Conservation (phyloP, 257 asterid genomes). For the Echium plantagineum region DNA sequence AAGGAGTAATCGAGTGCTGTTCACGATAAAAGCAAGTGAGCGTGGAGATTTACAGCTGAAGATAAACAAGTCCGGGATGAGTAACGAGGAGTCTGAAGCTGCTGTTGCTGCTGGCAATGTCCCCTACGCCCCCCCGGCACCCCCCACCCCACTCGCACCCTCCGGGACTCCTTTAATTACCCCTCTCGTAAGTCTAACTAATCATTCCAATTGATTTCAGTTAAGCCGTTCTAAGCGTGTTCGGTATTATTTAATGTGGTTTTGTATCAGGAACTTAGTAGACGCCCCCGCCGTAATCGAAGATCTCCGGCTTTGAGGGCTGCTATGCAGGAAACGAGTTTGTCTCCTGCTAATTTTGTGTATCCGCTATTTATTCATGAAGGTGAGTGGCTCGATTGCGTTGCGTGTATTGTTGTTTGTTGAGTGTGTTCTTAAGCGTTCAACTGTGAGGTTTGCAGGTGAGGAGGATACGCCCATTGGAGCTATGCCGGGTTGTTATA, state of each 20-base stretch:
- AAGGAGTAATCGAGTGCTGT: conserved; percentile 14
- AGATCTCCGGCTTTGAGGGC: conserved; percentile 57
- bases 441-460: conserved; percentile 35
- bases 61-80: conserved; percentile 31
- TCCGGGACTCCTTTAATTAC: conserved; percentile 56
- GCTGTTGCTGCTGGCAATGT: conserved; percentile 70
- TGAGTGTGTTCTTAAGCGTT: not conserved
- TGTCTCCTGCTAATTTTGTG: conserved; percentile 87
- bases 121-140: conserved; percentile 86
- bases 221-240: too few species aligned
- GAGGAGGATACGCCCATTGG: conserved; percentile 95
- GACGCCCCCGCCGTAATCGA: conserved; percentile 90
- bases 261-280: conserved; percentile 46
- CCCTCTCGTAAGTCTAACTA: conserved; percentile 67
- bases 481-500: conserved; percentile 98
- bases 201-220: too few species aligned
- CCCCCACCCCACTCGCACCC: conserved; percentile 63
- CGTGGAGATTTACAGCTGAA: conserved; percentile 2
- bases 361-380: conserved; percentile 97
- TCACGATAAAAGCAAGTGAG: conserved; percentile 33
- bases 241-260: conserved; percentile 2
- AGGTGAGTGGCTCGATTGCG: too few species aligned
- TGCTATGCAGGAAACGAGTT: conserved; percentile 81
- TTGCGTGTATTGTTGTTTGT: not conserved
- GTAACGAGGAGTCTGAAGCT: conserved; percentile 74